phyloP scores from a whole-genome alignment of 2,329 filamentous ascomycete genomes.

The Exophiala sp. region DNA sequence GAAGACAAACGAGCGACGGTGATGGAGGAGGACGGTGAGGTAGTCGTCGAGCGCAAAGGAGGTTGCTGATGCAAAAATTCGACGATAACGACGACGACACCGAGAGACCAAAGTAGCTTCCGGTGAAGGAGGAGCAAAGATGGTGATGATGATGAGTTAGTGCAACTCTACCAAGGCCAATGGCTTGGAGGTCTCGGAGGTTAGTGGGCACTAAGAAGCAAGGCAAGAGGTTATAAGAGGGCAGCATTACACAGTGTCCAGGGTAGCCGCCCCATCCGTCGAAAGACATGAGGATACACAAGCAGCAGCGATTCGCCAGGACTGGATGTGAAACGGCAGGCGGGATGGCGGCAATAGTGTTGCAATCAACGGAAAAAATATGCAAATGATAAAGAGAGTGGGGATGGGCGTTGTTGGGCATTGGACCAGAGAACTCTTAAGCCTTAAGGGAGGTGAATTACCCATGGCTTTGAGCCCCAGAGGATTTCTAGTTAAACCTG shows the following conservation, averaged over 20 bases:
- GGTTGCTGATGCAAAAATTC: background rate
- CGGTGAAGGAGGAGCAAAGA: too few relatives aligned
- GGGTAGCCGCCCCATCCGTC: background rate
- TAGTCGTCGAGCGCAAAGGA: background rate
- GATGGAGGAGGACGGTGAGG: slow-evolving; percentile 1
- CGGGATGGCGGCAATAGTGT: background rate
- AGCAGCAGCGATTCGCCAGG: background rate
- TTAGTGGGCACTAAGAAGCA: too few relatives aligned
- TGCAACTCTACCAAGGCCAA: background rate
- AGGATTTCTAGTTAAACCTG: background rate
- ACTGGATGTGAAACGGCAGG: background rate
- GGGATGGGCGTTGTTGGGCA: too few relatives aligned
- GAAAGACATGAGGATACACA: background rate
- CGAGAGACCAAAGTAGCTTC: too few relatives aligned
- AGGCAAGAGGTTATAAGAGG: too few relatives aligned
- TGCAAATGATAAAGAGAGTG: too few relatives aligned
- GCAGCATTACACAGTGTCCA: slow-evolving; percentile 2
- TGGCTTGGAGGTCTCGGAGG: too few relatives aligned
- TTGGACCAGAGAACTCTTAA: too few relatives aligned
- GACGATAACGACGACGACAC: background rate
- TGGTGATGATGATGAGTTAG: slow-evolving; percentile 12
- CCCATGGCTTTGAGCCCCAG: background rate
- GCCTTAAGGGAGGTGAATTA: too few relatives aligned
- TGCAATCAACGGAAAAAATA: too few relatives aligned
- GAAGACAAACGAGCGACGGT: slow-evolving; percentile 18